phyloP scores from a whole-genome alignment of 2,329 filamentous ascomycete genomes.

The Cladorrhinum sp. region DNA sequence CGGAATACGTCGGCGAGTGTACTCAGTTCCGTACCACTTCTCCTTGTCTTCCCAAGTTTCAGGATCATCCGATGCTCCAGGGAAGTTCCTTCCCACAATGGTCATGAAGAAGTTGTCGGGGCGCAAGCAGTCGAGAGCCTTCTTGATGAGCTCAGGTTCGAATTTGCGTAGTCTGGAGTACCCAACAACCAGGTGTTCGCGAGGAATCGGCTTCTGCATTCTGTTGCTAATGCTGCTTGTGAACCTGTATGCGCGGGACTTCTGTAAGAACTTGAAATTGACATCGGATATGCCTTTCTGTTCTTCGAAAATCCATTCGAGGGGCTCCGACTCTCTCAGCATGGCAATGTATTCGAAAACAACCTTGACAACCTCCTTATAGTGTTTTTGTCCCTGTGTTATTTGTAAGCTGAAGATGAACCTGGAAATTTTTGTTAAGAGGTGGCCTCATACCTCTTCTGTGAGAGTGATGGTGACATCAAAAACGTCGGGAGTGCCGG shows the following conservation, averaged over 20 bases:
- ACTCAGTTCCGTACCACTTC: conserved; percentile 97
- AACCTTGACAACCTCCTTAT: conserved; percentile 76
- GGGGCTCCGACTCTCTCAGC: conserved; percentile 73
- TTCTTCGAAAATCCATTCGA: conserved; percentile 93
- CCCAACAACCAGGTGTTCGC: conserved; percentile 84
- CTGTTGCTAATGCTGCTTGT: conserved; percentile 79
- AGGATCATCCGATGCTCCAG: conserved; percentile 46
- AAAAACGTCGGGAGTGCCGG: conserved; percentile 74
- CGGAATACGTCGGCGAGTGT: conserved; percentile 77
- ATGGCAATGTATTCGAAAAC: conserved; percentile 91
- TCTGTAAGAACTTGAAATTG: conserved; percentile 92
- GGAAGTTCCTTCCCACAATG: conserved; percentile 78
- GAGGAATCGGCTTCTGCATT: conserved; percentile 87
- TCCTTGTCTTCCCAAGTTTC: conserved; percentile 78
- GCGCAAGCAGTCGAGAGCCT: conserved; percentile 69
- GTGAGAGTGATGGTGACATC: conserved; percentile 77
- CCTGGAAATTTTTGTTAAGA: background rate
- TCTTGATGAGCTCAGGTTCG: conserved; percentile 70
- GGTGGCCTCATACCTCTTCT: conserved; percentile 61
- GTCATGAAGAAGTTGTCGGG: conserved; percentile 88
- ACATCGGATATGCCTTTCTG: conserved; percentile 87
- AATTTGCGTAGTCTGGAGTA: conserved; percentile 75
- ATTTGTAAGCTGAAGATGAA: background rate
- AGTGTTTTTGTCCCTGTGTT: conserved; percentile 65
- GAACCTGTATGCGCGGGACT: conserved; percentile 83